phyloP scores from a whole-genome alignment of 2,329 filamentous ascomycete species.

The Aspergillus neotritici region DNA sequence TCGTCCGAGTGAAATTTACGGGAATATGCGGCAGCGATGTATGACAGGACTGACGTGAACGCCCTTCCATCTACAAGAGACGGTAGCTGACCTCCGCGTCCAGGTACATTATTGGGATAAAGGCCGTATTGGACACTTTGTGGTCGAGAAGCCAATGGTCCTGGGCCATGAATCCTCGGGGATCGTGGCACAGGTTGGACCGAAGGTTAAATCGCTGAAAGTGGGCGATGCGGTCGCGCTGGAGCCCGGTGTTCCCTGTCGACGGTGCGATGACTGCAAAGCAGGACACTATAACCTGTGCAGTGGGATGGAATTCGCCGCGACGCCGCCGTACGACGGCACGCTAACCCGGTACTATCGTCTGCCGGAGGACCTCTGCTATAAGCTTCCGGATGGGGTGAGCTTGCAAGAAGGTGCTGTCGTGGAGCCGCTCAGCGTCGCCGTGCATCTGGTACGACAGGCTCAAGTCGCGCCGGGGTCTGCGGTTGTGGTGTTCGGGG shows the following conservation, averaged over 20 bases:
- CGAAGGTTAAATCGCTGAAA: slow-evolving; percentile 39
- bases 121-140: slow-evolving; percentile 45
- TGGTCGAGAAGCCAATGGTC: slow-evolving; percentile 37
- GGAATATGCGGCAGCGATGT: slow-evolving; percentile 47
- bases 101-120: slow-evolving; percentile 33
- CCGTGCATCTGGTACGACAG: slow-evolving; percentile 74
- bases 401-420: slow-evolving; percentile 79
- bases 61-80: no score
- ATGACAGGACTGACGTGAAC: no score
- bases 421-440: slow-evolving; percentile 79
- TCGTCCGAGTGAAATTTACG: slow-evolving; percentile 43
- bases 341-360: slow-evolving; percentile 80
- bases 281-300: slow-evolving; percentile 84
- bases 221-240: slow-evolving; percentile 70
- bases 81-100: no score
- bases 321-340: slow-evolving; percentile 82
- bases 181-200: slow-evolving; percentile 18
- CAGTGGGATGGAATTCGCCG: slow-evolving; percentile 78
- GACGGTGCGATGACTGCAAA: slow-evolving; percentile 68
- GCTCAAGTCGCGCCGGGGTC: slow-evolving; percentile 65
- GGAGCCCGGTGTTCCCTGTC: slow-evolving; percentile 67
- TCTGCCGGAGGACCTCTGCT: slow-evolving; percentile 82
- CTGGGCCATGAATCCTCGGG: slow-evolving; percentile 29
- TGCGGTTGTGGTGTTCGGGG: slow-evolving; percentile 74
- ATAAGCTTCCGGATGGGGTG: slow-evolving; percentile 72